phyloP scores from a whole-genome alignment of 192 early-diverging fungal species.

The Gonapodya prolifera region DNA sequence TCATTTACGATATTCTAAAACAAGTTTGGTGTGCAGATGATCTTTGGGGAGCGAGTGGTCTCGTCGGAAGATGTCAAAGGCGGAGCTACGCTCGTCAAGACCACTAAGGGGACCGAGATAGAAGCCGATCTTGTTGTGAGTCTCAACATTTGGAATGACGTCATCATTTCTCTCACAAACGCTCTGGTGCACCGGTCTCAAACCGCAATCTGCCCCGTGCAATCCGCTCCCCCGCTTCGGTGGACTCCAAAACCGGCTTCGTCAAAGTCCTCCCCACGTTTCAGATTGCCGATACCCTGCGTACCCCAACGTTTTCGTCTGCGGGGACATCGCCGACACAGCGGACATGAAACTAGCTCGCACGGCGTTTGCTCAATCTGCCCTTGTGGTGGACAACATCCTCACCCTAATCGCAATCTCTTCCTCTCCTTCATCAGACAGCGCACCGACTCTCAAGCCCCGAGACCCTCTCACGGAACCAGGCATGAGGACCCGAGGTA shows the following conservation, averaged over 20 bases:
- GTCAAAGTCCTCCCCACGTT: slow-evolving; percentile 55
- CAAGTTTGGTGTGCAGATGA: slow-evolving; percentile 30
- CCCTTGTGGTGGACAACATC: background rate
- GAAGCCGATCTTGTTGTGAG: slow-evolving; percentile 7
- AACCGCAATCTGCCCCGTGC: slow-evolving; percentile 50
- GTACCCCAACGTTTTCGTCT: slow-evolving; percentile 55
- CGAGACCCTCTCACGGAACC: background rate
- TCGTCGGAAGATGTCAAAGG: slow-evolving; percentile 32
- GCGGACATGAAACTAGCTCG: slow-evolving; percentile 20
- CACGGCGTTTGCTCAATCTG: background rate
- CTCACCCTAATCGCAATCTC: background rate
- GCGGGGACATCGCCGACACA: slow-evolving; percentile 53
- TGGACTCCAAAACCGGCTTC: slow-evolving; percentile 38
- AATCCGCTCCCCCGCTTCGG: slow-evolving; percentile 35
- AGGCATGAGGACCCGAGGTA: background rate
- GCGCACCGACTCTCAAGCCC: background rate
- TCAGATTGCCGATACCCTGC: slow-evolving; percentile 43
- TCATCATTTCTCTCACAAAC: no score
- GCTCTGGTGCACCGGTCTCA: slow-evolving; percentile 63
- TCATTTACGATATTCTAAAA: slow-evolving; percentile 37
- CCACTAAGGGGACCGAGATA: slow-evolving; percentile 26
- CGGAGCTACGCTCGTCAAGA: slow-evolving; percentile 19
- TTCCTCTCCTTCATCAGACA: background rate
- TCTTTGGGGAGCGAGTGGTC: slow-evolving; percentile 42
- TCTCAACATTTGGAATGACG: slow-evolving; percentile 14